phyloP scores from a whole-genome alignment of 2,329 filamentous ascomycete species.

The Arthrinium puccinioides region DNA sequence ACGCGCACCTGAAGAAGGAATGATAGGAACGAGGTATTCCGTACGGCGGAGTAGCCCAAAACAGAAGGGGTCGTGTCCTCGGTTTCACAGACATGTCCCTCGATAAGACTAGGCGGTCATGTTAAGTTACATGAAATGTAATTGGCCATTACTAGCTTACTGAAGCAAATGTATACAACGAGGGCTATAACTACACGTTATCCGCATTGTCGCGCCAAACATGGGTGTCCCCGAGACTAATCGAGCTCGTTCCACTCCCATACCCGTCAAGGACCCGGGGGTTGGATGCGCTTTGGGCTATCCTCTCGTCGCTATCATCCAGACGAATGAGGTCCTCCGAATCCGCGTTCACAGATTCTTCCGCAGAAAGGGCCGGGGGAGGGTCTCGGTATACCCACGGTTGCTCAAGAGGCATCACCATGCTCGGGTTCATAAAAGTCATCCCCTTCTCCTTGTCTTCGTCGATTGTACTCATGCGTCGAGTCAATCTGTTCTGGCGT shows the following conservation, averaged over 20 bases:
- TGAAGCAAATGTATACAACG: too few relatives aligned
- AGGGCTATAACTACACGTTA: conserved; percentile 17
- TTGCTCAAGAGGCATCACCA: conserved; percentile 60
- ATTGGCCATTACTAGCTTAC: too few relatives aligned
- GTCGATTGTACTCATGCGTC: conserved; percentile 60
- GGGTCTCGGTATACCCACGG: conserved; percentile 61
- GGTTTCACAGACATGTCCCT: too few relatives aligned
- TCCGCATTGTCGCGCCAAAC: conserved; percentile 18
- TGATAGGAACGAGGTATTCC: too few relatives aligned
- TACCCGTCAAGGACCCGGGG: conserved; percentile 5
- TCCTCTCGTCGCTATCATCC: neutral
- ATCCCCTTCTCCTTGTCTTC: conserved; percentile 64
- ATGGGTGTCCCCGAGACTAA: conserved; percentile 21
- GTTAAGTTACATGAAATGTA: too few relatives aligned
- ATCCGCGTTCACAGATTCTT: neutral
- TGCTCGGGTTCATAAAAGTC: conserved; percentile 69
- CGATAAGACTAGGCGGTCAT: too few relatives aligned
- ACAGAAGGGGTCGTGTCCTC: too few relatives aligned
- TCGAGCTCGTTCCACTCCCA: conserved; percentile 20
- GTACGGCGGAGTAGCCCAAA: too few relatives aligned
- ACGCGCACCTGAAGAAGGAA: too few relatives aligned
- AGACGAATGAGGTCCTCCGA: neutral
- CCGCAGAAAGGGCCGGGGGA: conserved; percentile 27
- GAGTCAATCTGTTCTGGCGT: conserved; percentile 31
- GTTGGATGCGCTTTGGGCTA: too few relatives aligned